Evolutionary conservation across 179 eudicot species (phyloP).

Genomic region (Camellia oleifera): DNA sequence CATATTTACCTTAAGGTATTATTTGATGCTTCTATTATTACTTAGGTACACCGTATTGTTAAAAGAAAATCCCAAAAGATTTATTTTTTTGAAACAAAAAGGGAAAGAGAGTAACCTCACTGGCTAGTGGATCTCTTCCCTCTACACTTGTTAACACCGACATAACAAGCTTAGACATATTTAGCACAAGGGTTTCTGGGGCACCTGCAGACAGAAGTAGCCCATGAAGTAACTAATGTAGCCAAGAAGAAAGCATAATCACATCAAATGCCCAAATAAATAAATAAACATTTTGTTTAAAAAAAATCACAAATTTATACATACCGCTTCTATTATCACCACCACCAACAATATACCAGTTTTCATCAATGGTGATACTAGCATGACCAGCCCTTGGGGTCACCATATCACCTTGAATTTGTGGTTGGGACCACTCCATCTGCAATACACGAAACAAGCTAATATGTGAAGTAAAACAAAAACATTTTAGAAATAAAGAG

Average conservation of each 20-base stretch:
- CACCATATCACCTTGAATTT: slow-evolving; percentile 68
- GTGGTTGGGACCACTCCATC: slow-evolving; percentile 98
- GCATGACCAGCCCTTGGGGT: slow-evolving; percentile 91
- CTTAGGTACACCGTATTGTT: no score
- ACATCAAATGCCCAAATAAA: background rate
- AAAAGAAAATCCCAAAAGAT: no score
- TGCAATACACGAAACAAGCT: slow-evolving; percentile 30
- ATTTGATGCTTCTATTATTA: no score
- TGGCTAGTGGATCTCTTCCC: slow-evolving; percentile 83
- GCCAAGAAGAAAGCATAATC: background rate
- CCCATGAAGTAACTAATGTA: slow-evolving; percentile 4
- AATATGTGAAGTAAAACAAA: background rate
- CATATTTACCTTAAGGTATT: no score
- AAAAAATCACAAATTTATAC: slow-evolving; percentile 12
- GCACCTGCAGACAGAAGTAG: slow-evolving; percentile 53
- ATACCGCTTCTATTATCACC: slow-evolving; percentile 92
- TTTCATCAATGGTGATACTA: slow-evolving; percentile 65
- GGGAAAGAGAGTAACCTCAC: slow-evolving; percentile 55
- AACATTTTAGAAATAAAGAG: background rate
- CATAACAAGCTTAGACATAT: slow-evolving; percentile 82
- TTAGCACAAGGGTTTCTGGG: slow-evolving; percentile 63
- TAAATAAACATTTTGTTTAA: no score
- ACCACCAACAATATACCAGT: slow-evolving; percentile 91
- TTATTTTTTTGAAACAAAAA: no score
- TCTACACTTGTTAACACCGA: slow-evolving; percentile 59